A percentile compares a stretch with the other conserved stretches of the same genome.
These are phyloP conservation scores for Tremella yokohamensis DNA, from an alignment of 768 basidiomycete genomes.

Conservation along the genomic window DNA sequence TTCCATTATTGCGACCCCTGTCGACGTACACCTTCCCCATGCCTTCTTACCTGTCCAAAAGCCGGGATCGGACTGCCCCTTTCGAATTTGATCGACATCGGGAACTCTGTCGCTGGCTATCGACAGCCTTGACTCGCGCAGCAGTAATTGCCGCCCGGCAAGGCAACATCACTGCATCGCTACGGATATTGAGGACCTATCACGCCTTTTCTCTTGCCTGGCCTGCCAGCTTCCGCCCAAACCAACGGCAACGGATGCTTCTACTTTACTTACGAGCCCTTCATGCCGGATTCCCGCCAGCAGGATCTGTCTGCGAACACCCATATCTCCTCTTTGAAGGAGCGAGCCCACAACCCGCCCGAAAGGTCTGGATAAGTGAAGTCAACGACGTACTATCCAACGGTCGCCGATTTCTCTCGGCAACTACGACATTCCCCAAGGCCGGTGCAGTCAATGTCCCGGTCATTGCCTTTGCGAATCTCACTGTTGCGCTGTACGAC, in stretches of 20 bases:
- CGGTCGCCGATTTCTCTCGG: constrained; percentile 65
- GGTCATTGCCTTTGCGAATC: constrained; percentile 78
- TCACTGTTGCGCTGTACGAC: constrained; percentile 23
- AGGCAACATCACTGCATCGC: constrained; percentile 17
- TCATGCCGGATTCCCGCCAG: constrained; percentile 45
- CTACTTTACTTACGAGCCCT: constrained; percentile 72
- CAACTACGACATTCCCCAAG: constrained; percentile 70
- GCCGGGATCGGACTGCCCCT: constrained; percentile 20
- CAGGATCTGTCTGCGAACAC: constrained; percentile 20
- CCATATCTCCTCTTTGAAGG: constrained; percentile 29
- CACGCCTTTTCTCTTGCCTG: constrained; percentile 57
- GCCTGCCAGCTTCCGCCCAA: constrained; percentile 73
- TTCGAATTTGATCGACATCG: constrained; percentile 62
- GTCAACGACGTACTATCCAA: constrained; percentile 67
- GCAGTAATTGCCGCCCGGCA: constrained; percentile 62
- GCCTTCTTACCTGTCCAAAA: constrained; percentile 27
- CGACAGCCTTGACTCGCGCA: constrained; percentile 76
- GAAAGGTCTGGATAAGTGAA: constrained; percentile 60
- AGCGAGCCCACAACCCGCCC: constrained; percentile 19
- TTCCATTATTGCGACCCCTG: constrained; percentile 28
- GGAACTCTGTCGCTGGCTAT: constrained; percentile 83
- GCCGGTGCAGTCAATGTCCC: constrained; percentile 73
- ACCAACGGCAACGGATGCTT: constrained; percentile 67
- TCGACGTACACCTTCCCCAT: constrained; percentile 17
- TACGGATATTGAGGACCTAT: constrained; percentile 48